Evolutionary conservation across 495 filamentous ascomycete species (phyloP), one percentile per base, ranked within the genome.

Genomic region (Aspergillus leporis): DNA sequence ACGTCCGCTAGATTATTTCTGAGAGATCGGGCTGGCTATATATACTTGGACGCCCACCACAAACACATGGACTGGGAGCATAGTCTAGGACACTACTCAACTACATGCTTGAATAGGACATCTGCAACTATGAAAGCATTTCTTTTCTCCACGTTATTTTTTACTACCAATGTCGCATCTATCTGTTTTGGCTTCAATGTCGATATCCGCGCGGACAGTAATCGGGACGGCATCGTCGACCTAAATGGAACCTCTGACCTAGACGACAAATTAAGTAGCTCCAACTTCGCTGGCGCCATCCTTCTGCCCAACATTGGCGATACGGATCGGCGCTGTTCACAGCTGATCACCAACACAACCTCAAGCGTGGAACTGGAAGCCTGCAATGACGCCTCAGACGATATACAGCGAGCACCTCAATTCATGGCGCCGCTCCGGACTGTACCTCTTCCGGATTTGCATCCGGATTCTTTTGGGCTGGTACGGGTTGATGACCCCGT

Each of bases 311-410:
- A 58, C 30, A 36, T 58, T 21, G 55, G 55, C 2, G 55, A 58
- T 46, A 50, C 48, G 13, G 30, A 41, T 22, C 46, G 30, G 4
- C 46, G 55, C n/a, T 58, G 55, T 51, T 48, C 47, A 25, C 16
- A 9, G 34, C 23, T 40, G 21, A 48, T 51, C 14, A 16, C 30
- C 10, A 38, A 47, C n/a, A 48, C 47, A 0, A 46, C 51, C 32
- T 51, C 46, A 14, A 51, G 51, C 32, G 51, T 49, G 7, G 58
- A 61, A 22, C 52, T 61, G 14, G 51, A 31, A 6, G 28, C 82
- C 81, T 87, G 67, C 77, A 79, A 54, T 40, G 58, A 61, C 31
- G 58, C 40, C 14, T 52, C 72, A 69, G 70, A 81, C 77, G 1
- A 71, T 75, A 32, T 71, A 13, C 56, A 53, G 4, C 16, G 50